A percentile compares a stretch with the other conserved stretches of the same genome.
Evolutionary conservation across 2,329 filamentous ascomycete genomes (phyloP).

Genomic region (Clarireedia homoeocarpa): DNA sequence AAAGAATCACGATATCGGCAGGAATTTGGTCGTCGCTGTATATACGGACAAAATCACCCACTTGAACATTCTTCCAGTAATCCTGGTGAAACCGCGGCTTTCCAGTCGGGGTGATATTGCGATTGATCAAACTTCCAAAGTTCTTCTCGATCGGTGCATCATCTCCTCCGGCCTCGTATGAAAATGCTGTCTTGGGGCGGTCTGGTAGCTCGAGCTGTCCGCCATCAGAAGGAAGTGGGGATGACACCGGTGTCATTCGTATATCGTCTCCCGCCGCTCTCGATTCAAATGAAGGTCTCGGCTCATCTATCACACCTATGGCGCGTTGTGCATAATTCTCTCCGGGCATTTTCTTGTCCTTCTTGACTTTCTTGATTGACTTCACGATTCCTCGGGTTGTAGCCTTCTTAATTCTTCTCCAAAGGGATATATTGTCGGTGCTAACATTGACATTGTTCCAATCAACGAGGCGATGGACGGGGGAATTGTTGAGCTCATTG

Average conservation of each 20-base stretch:
- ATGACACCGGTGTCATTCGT: slow-evolving; percentile 92
- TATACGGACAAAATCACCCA: slow-evolving; percentile 92
- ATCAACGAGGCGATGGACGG: slow-evolving; percentile 79
- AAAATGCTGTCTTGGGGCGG: slow-evolving; percentile 30
- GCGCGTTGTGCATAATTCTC: slow-evolving; percentile 18
- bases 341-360: slow-evolving; percentile 37
- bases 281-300: slow-evolving; percentile 52
- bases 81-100: slow-evolving; percentile 85
- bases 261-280: slow-evolving; percentile 61
- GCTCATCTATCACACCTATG: slow-evolving; percentile 18
- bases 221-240: slow-evolving; percentile 52
- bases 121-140: slow-evolving; percentile 68
- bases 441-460: slow-evolving; percentile 92
- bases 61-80: slow-evolving; percentile 89
- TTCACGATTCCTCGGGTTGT: slow-evolving; percentile 37
- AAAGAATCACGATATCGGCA: slow-evolving; percentile 84
- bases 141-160: slow-evolving; percentile 33
- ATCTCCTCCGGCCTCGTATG: slow-evolving; percentile 35
- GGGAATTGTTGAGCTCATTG: slow-evolving; percentile 91
- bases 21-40: slow-evolving; percentile 96
- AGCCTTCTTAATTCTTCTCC: slow-evolving; percentile 88
- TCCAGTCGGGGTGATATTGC: slow-evolving; percentile 53
- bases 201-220: slow-evolving; percentile 21
- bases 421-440: slow-evolving; percentile 75
- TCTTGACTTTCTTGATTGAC: slow-evolving; percentile 41